Percentiles rank a stretch among this genome's conserved stretches.
phyloP scores from a whole-genome alignment of 129 eudicot species.

The Helianthus tuberosus region DNA sequence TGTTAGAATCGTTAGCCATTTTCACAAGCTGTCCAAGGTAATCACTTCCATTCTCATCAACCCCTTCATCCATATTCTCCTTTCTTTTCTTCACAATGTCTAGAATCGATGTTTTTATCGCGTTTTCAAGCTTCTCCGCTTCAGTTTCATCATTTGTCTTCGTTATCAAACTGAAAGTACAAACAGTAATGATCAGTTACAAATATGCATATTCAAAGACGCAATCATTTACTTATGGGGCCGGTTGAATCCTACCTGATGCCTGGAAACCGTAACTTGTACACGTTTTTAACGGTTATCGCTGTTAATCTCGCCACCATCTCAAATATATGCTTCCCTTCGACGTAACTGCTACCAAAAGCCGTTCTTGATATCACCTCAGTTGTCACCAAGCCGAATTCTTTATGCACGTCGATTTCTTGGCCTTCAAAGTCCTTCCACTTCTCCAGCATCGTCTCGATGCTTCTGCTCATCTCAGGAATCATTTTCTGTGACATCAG shows the following conservation, averaged over 20 bases:
- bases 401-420: slow-evolving; percentile 66
- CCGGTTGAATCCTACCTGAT: slow-evolving; percentile 40
- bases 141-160: slow-evolving; percentile 60
- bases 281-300: slow-evolving; percentile 55
- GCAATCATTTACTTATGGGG: too few relatives aligned
- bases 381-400: slow-evolving; percentile 62
- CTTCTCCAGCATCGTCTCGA: slow-evolving; percentile 52
- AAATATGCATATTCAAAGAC: neutral
- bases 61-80: slow-evolving; percentile 23
- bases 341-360: slow-evolving; percentile 62
- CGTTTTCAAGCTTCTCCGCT: slow-evolving; percentile 55
- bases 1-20: slow-evolving; percentile 34
- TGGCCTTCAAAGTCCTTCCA: slow-evolving; percentile 54
- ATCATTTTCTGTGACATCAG: slow-evolving; percentile 54
- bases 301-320: slow-evolving; percentile 59
- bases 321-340: slow-evolving; percentile 67
- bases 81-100: slow-evolving; percentile 48
- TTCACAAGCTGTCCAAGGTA: slow-evolving; percentile 56
- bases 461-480: slow-evolving; percentile 65
- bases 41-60: slow-evolving; percentile 43
- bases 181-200: neutral
- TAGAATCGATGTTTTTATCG: slow-evolving; percentile 50
- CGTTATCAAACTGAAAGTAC: slow-evolving; percentile 34
- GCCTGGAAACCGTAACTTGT: slow-evolving; percentile 58
- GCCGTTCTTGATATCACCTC: slow-evolving; percentile 83